Base-by-base conservation (phyloP, 305 asterid species). In the Coffea humblotiana region DNA sequence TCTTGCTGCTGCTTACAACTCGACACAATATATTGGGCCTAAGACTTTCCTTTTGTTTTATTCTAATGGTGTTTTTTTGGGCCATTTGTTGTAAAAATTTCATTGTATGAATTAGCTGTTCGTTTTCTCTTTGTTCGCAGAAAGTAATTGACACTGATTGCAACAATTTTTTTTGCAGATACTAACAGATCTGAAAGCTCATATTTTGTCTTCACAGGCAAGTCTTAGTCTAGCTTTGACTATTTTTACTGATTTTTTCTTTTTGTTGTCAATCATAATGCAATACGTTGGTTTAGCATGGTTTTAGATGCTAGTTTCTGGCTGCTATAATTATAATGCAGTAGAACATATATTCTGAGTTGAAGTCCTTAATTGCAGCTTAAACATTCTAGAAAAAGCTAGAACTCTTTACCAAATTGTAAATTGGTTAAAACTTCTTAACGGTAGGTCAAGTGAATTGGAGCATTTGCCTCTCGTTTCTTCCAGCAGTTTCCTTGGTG, bases 171-270 rank as follows among this genome's bases (percentile, higher is more conserved):
- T 77, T 77, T 65, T 87, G 91, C 99, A 95, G 99, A 90, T 95
- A 91, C 93, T 90, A 82, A 84, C 97, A 21, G 90, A 91, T 84
- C 82, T 93, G 90, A 91, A 90, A 87, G 92, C 92, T 90, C 99
- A 92, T 78, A 91, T 95, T 83, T 87, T 93, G 90, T 88, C 98
- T 64, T 87, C 97, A 52, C 98, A 93, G 97, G 98, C 91, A 88
- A 74, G 83, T 78, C 75, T 47, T 10, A n/a, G 63, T 27, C 29
- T 64, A 25, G 15, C 43, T 21, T 23, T 32, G 27, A 29, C 23
- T 25, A 2, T n/a, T 67, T 13, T 13, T 74, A 15, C 32, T 67
- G 32, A 1, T 47, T 29, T 63, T 14, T 35, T 61, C 9, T 37
- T 66, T 37, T 61, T n/a, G 27, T 72, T 68, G 23, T 37, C 4